A percentile compares a stretch with the other conserved stretches of the same genome.
Conservation (phyloP, 805 yeast genomes). For the Schizosaccharomyces cryophilus region DNA sequence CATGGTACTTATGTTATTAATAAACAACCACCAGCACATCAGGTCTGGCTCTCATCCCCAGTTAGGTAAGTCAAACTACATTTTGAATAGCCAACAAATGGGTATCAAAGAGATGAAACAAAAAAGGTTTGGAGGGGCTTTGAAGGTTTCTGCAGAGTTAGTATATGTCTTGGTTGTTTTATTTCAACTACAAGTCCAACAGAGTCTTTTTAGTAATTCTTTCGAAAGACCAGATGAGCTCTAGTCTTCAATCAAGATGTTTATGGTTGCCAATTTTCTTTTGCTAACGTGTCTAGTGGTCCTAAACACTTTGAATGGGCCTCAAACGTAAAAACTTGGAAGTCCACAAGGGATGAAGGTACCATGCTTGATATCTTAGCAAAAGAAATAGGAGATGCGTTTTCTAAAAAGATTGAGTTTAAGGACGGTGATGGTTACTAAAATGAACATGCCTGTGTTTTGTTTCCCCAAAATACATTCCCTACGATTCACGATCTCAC, state of each 20-base stretch:
- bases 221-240: neutral
- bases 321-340: neutral
- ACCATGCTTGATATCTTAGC: neutral
- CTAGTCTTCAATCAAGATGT: too few relatives aligned
- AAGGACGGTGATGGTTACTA: neutral
- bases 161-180: too few relatives aligned
- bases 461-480: neutral
- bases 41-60: constrained; percentile 89
- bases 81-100: neutral
- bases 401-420: neutral
- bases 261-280: neutral
- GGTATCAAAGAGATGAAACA: too few relatives aligned
- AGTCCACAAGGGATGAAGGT: neutral
- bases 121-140: too few relatives aligned
- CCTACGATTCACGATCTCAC: too few relatives aligned
- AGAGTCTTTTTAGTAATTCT: neutral
- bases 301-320: neutral
- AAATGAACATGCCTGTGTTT: neutral
- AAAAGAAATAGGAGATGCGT: neutral
- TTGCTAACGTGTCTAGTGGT: neutral
- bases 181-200: too few relatives aligned
- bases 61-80: neutral
- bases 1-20: constrained; percentile 76
- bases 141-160: too few relatives aligned
- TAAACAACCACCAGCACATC: constrained; percentile 93